phyloP scores from a whole-genome alignment of 306 rosid genomes.

The Prunus armeniaca region DNA sequence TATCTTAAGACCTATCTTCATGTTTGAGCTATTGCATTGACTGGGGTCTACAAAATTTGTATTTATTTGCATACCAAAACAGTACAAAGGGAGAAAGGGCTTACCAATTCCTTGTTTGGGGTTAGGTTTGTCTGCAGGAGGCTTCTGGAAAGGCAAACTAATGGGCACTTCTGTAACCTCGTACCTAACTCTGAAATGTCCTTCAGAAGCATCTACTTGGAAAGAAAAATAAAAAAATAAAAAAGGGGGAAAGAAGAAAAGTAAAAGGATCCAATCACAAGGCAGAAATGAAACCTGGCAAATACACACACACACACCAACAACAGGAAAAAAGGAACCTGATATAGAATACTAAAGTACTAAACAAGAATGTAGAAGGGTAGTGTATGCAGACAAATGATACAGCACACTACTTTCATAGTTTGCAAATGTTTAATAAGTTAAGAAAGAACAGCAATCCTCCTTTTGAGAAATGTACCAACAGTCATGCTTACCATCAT shows the following conservation, averaged over 20 bases:
- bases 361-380: background rate
- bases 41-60: background rate
- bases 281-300: background rate
- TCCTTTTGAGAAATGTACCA: constrained; percentile 7
- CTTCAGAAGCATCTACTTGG: constrained; percentile 63
- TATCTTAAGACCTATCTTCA: background rate
- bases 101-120: constrained; percentile 99
- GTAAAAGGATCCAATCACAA: background rate
- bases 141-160: constrained; percentile 86
- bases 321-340: background rate
- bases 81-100: constrained; percentile 15
- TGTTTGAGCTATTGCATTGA: background rate
- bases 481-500: constrained; percentile 51
- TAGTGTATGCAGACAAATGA: background rate
- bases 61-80: background rate
- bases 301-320: background rate
- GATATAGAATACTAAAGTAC: background rate
- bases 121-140: constrained; percentile 90
- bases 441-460: background rate
- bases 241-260: background rate
- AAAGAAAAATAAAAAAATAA: background rate
- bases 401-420: background rate
- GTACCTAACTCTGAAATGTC: constrained; percentile 81
- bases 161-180: constrained; percentile 78
- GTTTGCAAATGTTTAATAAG: background rate